phyloP scores from a whole-genome alignment of 2,329 filamentous ascomycete species.

The Curvularia sp. region DNA sequence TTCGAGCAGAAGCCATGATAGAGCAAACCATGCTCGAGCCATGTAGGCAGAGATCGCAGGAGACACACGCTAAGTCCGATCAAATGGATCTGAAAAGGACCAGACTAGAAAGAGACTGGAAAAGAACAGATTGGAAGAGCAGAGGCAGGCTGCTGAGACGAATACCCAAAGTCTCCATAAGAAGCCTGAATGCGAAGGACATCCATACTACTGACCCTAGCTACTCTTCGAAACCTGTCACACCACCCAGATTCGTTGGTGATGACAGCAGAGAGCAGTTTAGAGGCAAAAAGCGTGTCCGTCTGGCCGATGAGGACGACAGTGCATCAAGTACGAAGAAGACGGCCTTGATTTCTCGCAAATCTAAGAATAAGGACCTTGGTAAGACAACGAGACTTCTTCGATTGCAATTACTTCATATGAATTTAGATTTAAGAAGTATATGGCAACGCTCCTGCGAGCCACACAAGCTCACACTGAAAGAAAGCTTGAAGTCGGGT shows the following conservation, averaged over 20 bases:
- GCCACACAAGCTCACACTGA: no score
- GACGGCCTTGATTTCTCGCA: neutral
- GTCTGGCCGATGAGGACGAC: neutral
- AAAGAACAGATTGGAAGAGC: no score
- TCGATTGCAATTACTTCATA: neutral
- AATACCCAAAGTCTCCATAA: neutral
- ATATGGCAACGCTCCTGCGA: neutral
- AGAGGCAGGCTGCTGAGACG: neutral
- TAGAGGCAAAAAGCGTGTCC: conserved; percentile 4
- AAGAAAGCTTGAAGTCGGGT: no score
- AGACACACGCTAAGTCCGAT: neutral
- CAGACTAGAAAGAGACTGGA: neutral
- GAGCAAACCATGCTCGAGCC: no score
- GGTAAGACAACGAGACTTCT: neutral
- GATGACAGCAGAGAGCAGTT: neutral
- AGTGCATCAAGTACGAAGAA: neutral
- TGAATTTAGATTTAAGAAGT: neutral
- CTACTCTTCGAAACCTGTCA: neutral
- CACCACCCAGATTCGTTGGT: no score
- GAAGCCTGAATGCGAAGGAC: neutral
- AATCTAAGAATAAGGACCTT: neutral
- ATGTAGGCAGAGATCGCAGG: neutral
- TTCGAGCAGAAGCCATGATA: no score
- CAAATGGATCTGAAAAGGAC: neutral
- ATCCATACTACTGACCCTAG: neutral